Base-by-base conservation (phyloP, 768 basidiomycete genomes). In the Russula abietina region DNA sequence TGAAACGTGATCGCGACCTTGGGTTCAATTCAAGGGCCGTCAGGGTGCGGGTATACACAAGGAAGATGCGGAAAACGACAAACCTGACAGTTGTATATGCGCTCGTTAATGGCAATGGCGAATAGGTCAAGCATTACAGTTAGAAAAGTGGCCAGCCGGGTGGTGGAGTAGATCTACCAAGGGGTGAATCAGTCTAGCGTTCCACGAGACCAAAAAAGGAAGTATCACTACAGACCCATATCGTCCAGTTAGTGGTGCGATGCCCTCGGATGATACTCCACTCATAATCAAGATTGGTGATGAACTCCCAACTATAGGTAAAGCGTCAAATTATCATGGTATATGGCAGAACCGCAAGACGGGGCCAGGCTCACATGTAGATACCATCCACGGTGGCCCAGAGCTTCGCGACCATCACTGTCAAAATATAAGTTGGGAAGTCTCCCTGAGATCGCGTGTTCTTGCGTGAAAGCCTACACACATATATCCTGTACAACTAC, bases 321-420 rank as follows among this genome's bases (percentile, higher is more conserved):
- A 28, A 33, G 19, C 43, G 19, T 3, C 43, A 3, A 19, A 9
- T 43, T n/a, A 4, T 43, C 19, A 12, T 36, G 36, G 8, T 6
- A n/a, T 10, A 43, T 19, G n/a, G 38, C 5, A 39, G 38, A 7
- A 12, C 14, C 22, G n/a, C 36, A 16, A 3, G 22, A 24, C 38
- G 38, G 38, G 38, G 38, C 36, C 38, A 17, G 41, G n/a, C 55
- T 30, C 55, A 55, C 55, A 55, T 5, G 55, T 55, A 55, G 28
- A 55, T 19, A 14, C 55, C 55, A 30, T 28, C 26, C 39, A 43
- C 1, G 2, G 28, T 1, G 4, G 30, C 26, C 41, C 41, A 56
- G 55, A 56, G 3, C 30, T 56, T 56, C n/a, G n/a, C 2, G 19
- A 45, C 7, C 3, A 1, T 7, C 26, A 19, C 55, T 55, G 39